These are phyloP conservation scores for Zygotorulaspora danielsina DNA, from an alignment of 805 yeast genomes.

Conservation along the genomic window DNA sequence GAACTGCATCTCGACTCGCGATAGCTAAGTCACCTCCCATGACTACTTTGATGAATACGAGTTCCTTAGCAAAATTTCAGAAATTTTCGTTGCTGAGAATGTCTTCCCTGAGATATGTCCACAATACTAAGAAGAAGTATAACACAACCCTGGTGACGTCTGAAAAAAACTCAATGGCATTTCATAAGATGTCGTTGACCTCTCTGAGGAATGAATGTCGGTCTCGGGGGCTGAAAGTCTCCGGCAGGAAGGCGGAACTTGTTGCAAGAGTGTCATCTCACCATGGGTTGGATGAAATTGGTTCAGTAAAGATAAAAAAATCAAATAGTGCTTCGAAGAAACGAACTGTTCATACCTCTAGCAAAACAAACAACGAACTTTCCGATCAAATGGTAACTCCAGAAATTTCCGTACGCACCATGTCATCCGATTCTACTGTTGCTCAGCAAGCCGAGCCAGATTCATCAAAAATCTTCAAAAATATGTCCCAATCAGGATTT, in stretches of 20 bases:
- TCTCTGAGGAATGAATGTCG: slow-evolving; percentile 57
- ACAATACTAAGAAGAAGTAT: slow-evolving; percentile 6
- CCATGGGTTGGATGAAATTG: slow-evolving; percentile 3
- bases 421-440: neutral
- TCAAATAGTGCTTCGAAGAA: neutral
- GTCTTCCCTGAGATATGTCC: too few relatives aligned
- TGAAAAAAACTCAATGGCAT: slow-evolving; percentile 6
- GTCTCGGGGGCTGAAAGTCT: slow-evolving; percentile 52
- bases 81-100: too few relatives aligned
- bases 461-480: neutral
- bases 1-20: too few relatives aligned
- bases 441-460: neutral
- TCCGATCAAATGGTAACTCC: neutral
- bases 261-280: slow-evolving; percentile 32
- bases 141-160: slow-evolving; percentile 7
- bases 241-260: slow-evolving; percentile 60
- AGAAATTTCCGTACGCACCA: slow-evolving; percentile 1
- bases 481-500: neutral
- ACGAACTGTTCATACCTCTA: slow-evolving; percentile 2
- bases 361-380: neutral
- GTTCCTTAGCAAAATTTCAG: too few relatives aligned
- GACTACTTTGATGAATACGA: neutral
- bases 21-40: too few relatives aligned
- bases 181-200: slow-evolving; percentile 45
- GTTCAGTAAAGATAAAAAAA: neutral